These are phyloP conservation scores for Eimeria necatrix DNA, from an alignment of 169 alveolate species.

Conservation along the genomic window DNA sequence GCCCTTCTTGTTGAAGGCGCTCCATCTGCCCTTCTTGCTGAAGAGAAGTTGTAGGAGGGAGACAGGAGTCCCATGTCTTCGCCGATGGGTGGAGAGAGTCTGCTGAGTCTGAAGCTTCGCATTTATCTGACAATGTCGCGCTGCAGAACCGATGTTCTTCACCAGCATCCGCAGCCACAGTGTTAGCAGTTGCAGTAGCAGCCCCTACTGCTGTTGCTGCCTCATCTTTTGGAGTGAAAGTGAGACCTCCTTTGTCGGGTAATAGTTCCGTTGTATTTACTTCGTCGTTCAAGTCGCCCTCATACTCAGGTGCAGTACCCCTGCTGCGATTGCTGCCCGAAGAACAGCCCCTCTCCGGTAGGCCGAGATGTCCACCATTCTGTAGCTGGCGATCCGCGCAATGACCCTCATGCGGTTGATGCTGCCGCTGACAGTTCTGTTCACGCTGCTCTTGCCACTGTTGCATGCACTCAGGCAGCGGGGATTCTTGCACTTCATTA, in stretches of 20 bases:
- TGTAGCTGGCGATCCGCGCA: conserved; percentile 16
- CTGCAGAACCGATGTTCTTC: background rate
- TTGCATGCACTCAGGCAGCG: background rate
- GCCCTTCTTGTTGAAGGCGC: conserved; percentile 41
- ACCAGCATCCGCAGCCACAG: conserved; percentile 28
- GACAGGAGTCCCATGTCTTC: background rate
- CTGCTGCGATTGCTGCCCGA: conserved; percentile 48
- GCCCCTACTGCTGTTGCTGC: conserved; percentile 14
- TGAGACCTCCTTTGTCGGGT: background rate
- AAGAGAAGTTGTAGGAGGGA: background rate
- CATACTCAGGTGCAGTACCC: conserved; percentile 22
- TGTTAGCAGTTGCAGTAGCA: background rate
- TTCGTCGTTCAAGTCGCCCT: background rate
- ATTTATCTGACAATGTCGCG: background rate
- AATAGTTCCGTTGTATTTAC: background rate
- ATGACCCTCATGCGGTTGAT: background rate
- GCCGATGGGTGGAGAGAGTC: conserved; percentile 26
- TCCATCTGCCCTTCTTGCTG: background rate
- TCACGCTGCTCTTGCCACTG: conserved; percentile 28
- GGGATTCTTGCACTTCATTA: background rate
- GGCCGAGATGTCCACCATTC: background rate
- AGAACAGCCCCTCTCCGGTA: background rate
- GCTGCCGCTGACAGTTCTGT: background rate
- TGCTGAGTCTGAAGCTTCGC: conserved; percentile 8
- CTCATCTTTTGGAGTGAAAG: background rate